Evolutionary conservation across 495 filamentous ascomycete genomes (phyloP).

Genomic region (Tuber calosporum): DNA sequence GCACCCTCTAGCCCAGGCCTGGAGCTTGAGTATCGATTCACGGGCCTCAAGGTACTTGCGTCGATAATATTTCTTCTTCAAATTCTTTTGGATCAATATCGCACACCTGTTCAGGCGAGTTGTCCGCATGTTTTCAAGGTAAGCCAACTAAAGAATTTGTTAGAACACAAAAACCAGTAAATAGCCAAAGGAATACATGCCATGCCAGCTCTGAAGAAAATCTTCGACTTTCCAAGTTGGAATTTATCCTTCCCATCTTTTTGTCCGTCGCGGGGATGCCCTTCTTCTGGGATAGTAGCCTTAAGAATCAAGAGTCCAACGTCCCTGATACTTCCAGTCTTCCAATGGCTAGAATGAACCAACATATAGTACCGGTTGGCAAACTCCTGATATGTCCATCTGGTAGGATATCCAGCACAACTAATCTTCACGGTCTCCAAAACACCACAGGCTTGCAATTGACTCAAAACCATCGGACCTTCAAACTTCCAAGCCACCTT

Average conservation of each 20-base stretch:
- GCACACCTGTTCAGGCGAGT: constrained; percentile 86
- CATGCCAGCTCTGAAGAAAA: constrained; percentile 99
- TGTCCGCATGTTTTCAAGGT: constrained; percentile 88
- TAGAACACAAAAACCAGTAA: constrained; percentile 13
- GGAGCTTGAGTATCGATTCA: constrained; percentile 68
- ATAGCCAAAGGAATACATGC: constrained; percentile 19
- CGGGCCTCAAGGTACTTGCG: constrained; percentile 84
- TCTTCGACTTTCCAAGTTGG: constrained; percentile 92
- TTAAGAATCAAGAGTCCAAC: constrained; percentile 89
- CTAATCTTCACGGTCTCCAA: constrained; percentile 97
- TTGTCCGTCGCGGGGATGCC: constrained; percentile 50
- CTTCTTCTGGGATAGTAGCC: constrained; percentile 67
- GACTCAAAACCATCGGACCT: constrained; percentile 96
- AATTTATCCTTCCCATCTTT: constrained; percentile 86
- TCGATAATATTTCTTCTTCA: constrained; percentile 89
- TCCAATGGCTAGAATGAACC: constrained; percentile 84
- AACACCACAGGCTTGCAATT: constrained; percentile 96
- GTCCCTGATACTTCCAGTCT: constrained; percentile 71
- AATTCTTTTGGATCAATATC: constrained; percentile 98
- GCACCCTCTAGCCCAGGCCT: constrained; percentile 66
- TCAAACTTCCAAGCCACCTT: constrained; percentile 98
- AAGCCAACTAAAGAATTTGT: constrained; percentile 57
- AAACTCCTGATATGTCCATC: constrained; percentile 99
- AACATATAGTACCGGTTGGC: constrained; percentile 98
- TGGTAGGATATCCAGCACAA: constrained; percentile 92